Conservation (phyloP, 306 rosid genomes). For the Citrullus amarus region DNA sequence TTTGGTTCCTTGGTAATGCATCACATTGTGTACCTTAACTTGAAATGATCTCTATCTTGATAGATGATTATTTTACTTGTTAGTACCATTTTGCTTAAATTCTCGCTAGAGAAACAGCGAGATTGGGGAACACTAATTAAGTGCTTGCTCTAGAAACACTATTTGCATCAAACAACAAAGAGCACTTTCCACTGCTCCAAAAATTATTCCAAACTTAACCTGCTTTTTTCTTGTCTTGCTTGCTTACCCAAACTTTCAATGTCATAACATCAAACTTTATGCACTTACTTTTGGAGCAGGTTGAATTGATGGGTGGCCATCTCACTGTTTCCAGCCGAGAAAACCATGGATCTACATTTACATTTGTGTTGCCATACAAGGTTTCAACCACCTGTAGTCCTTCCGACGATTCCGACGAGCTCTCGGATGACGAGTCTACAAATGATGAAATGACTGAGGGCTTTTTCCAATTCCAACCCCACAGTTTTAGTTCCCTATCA, state of each 20-base stretch:
- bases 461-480: slow-evolving; percentile 85
- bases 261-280: background rate
- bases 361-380: slow-evolving; percentile 78
- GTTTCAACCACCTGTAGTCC: slow-evolving; percentile 44
- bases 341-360: slow-evolving; percentile 72
- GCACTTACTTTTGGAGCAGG: slow-evolving; percentile 37
- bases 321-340: slow-evolving; percentile 81
- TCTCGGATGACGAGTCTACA: slow-evolving; percentile 42
- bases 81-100: background rate
- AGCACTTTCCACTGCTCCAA: background rate
- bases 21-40: background rate
- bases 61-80: too few species aligned
- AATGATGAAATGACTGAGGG: slow-evolving; percentile 49
- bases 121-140: background rate
- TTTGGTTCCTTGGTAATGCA: background rate
- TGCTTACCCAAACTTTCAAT: background rate
- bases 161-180: background rate
- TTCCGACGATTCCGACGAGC: slow-evolving; percentile 62
- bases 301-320: slow-evolving; percentile 87
- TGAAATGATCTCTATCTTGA: background rate
- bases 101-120: background rate
- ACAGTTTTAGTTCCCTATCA: slow-evolving; percentile 70
- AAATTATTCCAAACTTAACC: background rate
- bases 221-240: background rate
- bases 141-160: background rate